Conservation (phyloP, 129 eudicot genomes). For the Arctium lappa region DNA sequence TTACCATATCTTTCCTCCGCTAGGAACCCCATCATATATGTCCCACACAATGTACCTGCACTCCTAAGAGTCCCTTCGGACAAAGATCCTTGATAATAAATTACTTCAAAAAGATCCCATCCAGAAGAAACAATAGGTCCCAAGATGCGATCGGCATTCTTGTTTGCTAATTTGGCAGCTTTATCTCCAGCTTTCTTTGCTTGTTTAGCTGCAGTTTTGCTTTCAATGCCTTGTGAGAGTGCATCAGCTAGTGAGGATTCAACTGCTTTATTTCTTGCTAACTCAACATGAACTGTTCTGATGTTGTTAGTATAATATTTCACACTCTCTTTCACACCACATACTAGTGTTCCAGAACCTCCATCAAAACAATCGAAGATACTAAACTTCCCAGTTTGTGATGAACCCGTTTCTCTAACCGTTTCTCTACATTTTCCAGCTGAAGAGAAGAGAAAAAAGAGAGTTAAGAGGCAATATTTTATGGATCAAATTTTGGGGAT, state of each 20-base stretch:
- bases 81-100: slow-evolving; percentile 65
- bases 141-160: slow-evolving; percentile 51
- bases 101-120: slow-evolving; percentile 87
- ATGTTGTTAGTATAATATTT: slow-evolving; percentile 65
- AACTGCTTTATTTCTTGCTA: slow-evolving; percentile 49
- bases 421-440: slow-evolving; percentile 71
- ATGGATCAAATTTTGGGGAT: background rate
- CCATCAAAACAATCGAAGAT: slow-evolving; percentile 70
- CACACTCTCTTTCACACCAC: slow-evolving; percentile 71
- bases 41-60: slow-evolving; percentile 75
- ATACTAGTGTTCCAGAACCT: slow-evolving; percentile 68
- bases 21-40: slow-evolving; percentile 54
- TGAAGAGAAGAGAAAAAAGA: slow-evolving; percentile 9
- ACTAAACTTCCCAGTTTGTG: slow-evolving; percentile 57
- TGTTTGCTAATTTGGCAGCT: slow-evolving; percentile 75
- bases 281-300: slow-evolving; percentile 61
- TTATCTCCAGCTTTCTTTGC: slow-evolving; percentile 72
- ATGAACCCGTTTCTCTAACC: slow-evolving; percentile 57
- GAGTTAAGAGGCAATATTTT: slow-evolving; percentile 12
- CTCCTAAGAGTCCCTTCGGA: slow-evolving; percentile 72
- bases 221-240: slow-evolving; percentile 52
- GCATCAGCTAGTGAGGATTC: slow-evolving; percentile 64
- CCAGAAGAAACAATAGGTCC: slow-evolving; percentile 81
- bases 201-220: slow-evolving; percentile 58
- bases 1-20: slow-evolving; percentile 69